Conservation (phyloP, 495 filamentous ascomycete genomes). For the Aspergillus saccharolyticus region DNA sequence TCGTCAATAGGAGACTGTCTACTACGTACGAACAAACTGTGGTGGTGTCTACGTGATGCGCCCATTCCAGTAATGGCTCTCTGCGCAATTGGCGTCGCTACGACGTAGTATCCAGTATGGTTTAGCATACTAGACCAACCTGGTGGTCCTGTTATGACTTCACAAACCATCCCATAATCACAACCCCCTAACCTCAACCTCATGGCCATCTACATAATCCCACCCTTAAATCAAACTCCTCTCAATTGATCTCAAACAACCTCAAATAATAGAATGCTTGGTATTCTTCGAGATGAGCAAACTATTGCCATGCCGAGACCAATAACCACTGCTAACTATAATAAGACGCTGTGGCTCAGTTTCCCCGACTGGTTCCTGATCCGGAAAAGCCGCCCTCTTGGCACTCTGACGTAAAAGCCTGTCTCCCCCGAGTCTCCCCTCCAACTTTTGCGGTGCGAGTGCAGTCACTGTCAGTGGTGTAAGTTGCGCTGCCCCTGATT, state of each 20-base stretch:
- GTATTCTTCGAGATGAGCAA: conserved; percentile 6
- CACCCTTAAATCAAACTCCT: not conserved
- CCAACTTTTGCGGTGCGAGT: no score
- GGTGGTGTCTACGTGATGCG: no score
- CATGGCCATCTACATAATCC: not conserved
- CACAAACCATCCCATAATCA: not conserved
- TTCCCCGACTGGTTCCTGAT: conserved; percentile 6
- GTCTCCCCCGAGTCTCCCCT: not conserved
- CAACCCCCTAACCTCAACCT: not conserved
- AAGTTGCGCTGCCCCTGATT: conserved; percentile 1
- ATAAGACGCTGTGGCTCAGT: no score
- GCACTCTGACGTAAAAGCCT: conserved; percentile 16
- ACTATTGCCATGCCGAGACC: conserved; percentile 11
- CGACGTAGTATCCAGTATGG: not conserved
- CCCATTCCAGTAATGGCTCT: no score
- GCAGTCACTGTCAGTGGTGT: no score
- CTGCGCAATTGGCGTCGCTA: not conserved
- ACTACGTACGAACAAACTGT: no score
- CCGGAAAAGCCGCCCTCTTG: conserved; percentile 12
- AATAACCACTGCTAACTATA: no score
- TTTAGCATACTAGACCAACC: no score
- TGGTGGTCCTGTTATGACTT: no score
- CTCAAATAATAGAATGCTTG: conserved; percentile 11
- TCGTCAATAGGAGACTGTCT: no score
- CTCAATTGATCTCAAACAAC: not conserved